These are phyloP conservation scores for Begonia masoniana DNA, from an alignment of 306 rosid species.

Conservation along the genomic window DNA sequence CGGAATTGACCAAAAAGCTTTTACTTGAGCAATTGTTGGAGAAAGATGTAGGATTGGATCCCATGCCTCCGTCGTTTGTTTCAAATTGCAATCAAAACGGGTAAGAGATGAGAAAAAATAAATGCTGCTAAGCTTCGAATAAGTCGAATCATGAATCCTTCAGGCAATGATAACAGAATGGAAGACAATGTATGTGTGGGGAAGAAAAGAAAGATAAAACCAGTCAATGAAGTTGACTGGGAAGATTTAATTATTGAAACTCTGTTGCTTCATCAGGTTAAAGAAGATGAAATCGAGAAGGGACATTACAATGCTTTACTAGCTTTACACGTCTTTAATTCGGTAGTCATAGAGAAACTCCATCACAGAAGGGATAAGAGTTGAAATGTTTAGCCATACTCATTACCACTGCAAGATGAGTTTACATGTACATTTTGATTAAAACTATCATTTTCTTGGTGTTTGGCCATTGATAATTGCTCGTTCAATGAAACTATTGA, in stretches of 20 bases:
- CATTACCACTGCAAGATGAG: background rate
- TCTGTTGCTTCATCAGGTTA: constrained; percentile 61
- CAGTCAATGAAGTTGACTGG: constrained; percentile 36
- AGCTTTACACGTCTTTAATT: constrained; percentile 49
- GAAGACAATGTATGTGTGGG: constrained; percentile 4
- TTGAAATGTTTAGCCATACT: no score
- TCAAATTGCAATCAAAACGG: constrained; percentile 24
- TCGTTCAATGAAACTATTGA: no score
- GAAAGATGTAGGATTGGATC: constrained; percentile 59
- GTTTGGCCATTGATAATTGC: no score
- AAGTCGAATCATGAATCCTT: constrained; percentile 35
- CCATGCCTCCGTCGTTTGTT: constrained; percentile 63
- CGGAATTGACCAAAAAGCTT: constrained; percentile 63
- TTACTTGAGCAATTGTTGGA: constrained; percentile 38
- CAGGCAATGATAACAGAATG: constrained; percentile 9
- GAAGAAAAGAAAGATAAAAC: constrained; percentile 33
- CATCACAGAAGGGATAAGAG: background rate
- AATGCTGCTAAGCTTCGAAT: constrained; percentile 55
- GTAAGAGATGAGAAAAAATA: constrained; percentile 49
- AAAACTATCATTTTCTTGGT: no score
- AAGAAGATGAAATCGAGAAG: constrained; percentile 71
- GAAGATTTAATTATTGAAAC: constrained; percentile 79
- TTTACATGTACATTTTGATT: no score
- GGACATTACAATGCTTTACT: constrained; percentile 63
- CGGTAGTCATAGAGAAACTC: constrained; percentile 20